Evolutionary conservation across 2,329 filamentous ascomycete genomes (phyloP), one percentile per base, ranked within the genome.

Genomic region (Emmonsia crescens): DNA sequence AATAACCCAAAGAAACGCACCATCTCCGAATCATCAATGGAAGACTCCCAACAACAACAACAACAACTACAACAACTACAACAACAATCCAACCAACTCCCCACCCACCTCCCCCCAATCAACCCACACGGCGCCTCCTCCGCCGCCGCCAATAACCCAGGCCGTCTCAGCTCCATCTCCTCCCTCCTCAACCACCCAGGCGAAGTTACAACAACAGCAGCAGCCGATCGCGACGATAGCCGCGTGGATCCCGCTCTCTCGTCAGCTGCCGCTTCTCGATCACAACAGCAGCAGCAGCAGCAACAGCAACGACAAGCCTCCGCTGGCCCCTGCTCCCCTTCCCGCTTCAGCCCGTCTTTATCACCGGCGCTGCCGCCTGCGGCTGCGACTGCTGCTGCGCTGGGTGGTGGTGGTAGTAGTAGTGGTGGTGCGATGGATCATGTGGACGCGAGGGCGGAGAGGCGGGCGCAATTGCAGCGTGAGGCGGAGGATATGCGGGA

Each of bases 401-500:
- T 67, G 29, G 27, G 21, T 36, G 27, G 33, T 33, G 31, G 56
- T 24, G 24, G 36, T 8, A 38, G 48, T 5, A 27, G 51, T 8
- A 38, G 48, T 5, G n/a, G 51, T 59, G 55, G 29, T 3, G 48
- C 36, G 1, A 27, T 51, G 12, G 80, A 84, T 36, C 75, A 73
- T n/a, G 82, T 83, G 36, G 77, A 77, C 16, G 70, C 78, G 8
- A 86, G 83, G 67, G 80, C 82, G 3, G 86, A 89, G 65, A 81
- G 85, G 61, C 81, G 87, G 57, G 83, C 83, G 9, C 82, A 85
- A 56, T 76, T 95, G 57, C 82, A 87, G 70, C 80, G 85, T 29
- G 89, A 95, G 72, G 85, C 89, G 0, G 88, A 92, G 69, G 80
- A 80, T 59, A 94, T 94, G 85, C 82, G 88, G 44, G 84, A 87